These are phyloP conservation scores for Fusarium paranaense DNA, from an alignment of 2,329 filamentous ascomycete species.

Conservation along the genomic window DNA sequence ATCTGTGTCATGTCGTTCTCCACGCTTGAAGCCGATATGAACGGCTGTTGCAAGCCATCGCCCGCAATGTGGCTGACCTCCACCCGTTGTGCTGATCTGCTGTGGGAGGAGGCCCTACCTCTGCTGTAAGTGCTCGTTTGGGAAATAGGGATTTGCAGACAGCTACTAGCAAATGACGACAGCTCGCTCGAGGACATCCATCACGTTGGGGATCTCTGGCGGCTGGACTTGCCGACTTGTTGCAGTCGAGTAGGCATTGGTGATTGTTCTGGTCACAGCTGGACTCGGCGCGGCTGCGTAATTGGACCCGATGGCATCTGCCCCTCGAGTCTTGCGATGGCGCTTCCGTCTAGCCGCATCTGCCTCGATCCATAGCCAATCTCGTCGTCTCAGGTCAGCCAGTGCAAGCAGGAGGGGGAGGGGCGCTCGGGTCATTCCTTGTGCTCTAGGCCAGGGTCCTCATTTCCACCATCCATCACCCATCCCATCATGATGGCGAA, in stretches of 20 bases:
- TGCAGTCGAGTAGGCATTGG: not conserved
- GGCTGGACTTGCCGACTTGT: not conserved
- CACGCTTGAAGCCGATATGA: conserved; percentile 8
- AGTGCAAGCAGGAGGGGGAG: conserved; percentile 30
- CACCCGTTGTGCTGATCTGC: not conserved
- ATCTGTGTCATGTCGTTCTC: conserved; percentile 3
- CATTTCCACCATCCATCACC: conserved; percentile 19
- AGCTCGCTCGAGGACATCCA: conserved; percentile 2
- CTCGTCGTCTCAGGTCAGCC: conserved; percentile 40
- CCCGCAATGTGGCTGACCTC: conserved; percentile 1
- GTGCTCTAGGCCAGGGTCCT: conserved; percentile 1
- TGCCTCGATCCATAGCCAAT: conserved; percentile 40
- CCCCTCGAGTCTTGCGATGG: conserved; percentile 35
- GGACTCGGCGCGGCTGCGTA: not conserved
- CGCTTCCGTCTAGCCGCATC: conserved; percentile 43
- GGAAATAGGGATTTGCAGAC: conserved; percentile 8
- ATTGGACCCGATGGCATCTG: conserved; percentile 32
- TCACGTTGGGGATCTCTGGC: conserved; percentile 4
- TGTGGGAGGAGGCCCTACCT: not conserved
- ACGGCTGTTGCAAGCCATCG: conserved; percentile 9
- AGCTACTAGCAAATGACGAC: conserved; percentile 11
- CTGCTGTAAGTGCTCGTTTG: not conserved
- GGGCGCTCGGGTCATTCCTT: conserved; percentile 26
- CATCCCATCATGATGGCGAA: conserved; percentile 5
- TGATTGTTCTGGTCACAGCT: conserved; percentile 4